Conservation (phyloP, 2,329 filamentous ascomycete genomes). For the Malbranchea zuffiana region DNA sequence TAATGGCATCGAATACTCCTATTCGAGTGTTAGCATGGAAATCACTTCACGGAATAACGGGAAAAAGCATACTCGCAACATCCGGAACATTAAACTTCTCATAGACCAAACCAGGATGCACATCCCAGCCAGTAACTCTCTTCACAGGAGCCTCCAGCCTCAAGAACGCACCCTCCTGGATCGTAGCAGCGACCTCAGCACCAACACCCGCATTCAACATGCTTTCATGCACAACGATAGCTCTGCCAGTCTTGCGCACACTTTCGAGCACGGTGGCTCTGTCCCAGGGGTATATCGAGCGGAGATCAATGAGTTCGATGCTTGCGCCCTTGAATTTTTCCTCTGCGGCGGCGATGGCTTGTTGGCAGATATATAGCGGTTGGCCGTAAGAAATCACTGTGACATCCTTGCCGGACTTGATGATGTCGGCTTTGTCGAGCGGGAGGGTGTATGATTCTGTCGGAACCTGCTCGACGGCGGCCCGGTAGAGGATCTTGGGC, state of each 20-base stretch:
- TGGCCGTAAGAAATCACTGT: conserved; percentile 85
- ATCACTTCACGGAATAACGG: conserved; percentile 4
- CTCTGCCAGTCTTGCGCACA: conserved; percentile 75
- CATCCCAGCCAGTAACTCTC: conserved; percentile 81
- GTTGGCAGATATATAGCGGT: conserved; percentile 71
- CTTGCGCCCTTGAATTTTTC: conserved; percentile 65
- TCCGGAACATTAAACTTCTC: conserved; percentile 77
- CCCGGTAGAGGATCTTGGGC: conserved; percentile 84
- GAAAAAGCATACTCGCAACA: conserved; percentile 60
- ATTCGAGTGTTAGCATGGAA: conserved; percentile 3
- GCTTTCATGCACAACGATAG: conserved; percentile 81
- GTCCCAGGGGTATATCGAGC: conserved; percentile 89
- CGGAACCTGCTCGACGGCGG: conserved; percentile 84
- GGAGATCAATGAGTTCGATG: conserved; percentile 75
- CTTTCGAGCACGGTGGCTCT: conserved; percentile 67
- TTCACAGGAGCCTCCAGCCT: conserved; percentile 74
- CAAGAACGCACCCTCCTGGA: conserved; percentile 79
- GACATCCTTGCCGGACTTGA: conserved; percentile 68
- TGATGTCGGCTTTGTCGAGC: conserved; percentile 70
- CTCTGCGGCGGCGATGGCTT: conserved; percentile 58
- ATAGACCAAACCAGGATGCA: conserved; percentile 66
- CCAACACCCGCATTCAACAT: conserved; percentile 86
- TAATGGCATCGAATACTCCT: conserved; percentile 64
- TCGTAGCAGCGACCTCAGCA: conserved; percentile 76
- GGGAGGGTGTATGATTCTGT: conserved; percentile 70